Base-by-base conservation (phyloP, 1,139 yeast genomes). In the Yarrowia galli region DNA sequence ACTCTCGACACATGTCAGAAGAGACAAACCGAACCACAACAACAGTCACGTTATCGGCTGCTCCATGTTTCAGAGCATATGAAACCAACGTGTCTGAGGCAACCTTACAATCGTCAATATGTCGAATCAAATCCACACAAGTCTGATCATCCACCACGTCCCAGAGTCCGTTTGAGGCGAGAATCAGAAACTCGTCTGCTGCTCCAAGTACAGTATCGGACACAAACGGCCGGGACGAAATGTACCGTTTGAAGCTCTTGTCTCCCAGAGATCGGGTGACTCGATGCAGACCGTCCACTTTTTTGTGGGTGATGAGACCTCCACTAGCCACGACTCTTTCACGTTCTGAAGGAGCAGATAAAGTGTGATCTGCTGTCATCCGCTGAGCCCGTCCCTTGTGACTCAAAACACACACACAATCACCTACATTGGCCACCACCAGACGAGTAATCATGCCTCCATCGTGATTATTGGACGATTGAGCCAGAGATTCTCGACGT, bases 101-200 rank as follows among this genome's bases (percentile, higher is more conserved):
- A 1, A 54, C 48, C 15, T 56, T 45, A 20, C 65, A 48, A 25
- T 65, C 65, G 25, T 65, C 56, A 40, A 65, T 56, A 16, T 65
- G 65, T 36, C 56, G 15, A 10, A 65, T 46, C 5, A 65, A 22
- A 46, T 65, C 65, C 10, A 65, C 68, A 15, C 65, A 46, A 3
- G 43, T 65, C 35, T 65, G 68, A n/a, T 42, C 53, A 8, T 35
- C 46, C 16, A 48, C 63, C 8, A 65, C 68, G 38, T 65, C 68
- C 68, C 68, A 65, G 16, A 65, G 56, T 12, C 68, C 68, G 22
- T 65, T 58, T 3, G 65, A 54, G 2, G 68, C 68, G n/a, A 65
- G 45, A 35, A 65, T 56, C 8, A 65, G 28, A 16, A 54, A 56
- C 48, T 65, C 68, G 35, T 65, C 68, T 3, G 53, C 45, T 0